Evolutionary conservation across 2,329 filamentous ascomycete species (phyloP).

Genomic region (Mariannaea elegans): DNA sequence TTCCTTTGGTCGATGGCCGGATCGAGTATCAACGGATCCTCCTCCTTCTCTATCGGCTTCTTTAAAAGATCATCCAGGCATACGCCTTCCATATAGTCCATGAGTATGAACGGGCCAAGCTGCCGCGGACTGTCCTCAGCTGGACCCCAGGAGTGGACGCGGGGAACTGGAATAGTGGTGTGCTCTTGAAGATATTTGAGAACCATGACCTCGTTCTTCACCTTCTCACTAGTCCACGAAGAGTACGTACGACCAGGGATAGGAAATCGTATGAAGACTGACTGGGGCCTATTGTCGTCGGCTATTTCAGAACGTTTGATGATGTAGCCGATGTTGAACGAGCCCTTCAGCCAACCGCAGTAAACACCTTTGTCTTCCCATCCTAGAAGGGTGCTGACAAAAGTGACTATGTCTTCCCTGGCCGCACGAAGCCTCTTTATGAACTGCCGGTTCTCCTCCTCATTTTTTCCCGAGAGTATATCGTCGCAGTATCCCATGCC

Average conservation of each 20-base stretch:
- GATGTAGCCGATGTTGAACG: slow-evolving; percentile 42
- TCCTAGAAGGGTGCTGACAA: slow-evolving; percentile 5
- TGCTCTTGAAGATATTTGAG: slow-evolving; percentile 41
- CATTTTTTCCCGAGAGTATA: not conserved
- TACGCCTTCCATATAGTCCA: slow-evolving; percentile 43
- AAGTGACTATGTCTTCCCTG: slow-evolving; percentile 8
- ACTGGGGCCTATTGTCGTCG: slow-evolving; percentile 14
- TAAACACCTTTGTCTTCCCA: not conserved
- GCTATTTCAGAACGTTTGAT: slow-evolving; percentile 21
- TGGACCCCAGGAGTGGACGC: slow-evolving; percentile 39
- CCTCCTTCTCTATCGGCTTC: slow-evolving; percentile 34
- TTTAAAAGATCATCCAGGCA: slow-evolving; percentile 33
- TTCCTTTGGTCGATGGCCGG: slow-evolving; percentile 31
- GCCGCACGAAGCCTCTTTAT: not conserved
- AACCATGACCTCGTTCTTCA: slow-evolving; percentile 40
- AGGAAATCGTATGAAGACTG: slow-evolving; percentile 38
- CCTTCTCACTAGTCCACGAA: slow-evolving; percentile 42
- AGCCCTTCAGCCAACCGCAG: slow-evolving; percentile 30
- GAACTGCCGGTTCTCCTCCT: slow-evolving; percentile 1
- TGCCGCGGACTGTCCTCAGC: slow-evolving; percentile 42
- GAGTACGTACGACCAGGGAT: slow-evolving; percentile 35
- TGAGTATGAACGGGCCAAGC: slow-evolving; percentile 46
- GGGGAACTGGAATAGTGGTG: slow-evolving; percentile 44
- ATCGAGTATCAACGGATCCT: slow-evolving; percentile 34
- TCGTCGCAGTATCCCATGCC: slow-evolving; percentile 8